Percentiles rank a stretch among this genome's conserved stretches.
Conservation (phyloP, 225 moss, liverwort and hornwort species). For the Neckera pumila region DNA sequence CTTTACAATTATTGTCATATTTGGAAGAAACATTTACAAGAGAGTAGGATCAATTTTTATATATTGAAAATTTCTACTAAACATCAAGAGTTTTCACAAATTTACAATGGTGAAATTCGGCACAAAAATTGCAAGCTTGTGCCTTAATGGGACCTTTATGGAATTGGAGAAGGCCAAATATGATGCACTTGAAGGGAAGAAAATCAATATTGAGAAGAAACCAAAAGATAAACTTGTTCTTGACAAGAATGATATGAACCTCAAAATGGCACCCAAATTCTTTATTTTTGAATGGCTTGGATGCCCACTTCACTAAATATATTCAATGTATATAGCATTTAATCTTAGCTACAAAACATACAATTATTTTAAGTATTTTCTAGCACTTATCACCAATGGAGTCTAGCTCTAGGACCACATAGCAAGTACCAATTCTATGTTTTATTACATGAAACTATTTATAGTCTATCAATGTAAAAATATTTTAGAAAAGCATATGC, state of each 20-base stretch:
- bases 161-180: background rate
- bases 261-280: too few species aligned
- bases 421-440: background rate
- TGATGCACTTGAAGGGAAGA: background rate
- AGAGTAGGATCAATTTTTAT: rapidly evolving
- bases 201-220: background rate
- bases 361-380: background rate
- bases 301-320: background rate
- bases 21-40: too few species aligned
- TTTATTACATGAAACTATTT: background rate
- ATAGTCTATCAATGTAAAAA: background rate
- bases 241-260: background rate
- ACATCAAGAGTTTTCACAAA: rapidly evolving
- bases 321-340: background rate
- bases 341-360: background rate
- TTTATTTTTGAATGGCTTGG: background rate
- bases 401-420: too few species aligned
- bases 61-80: background rate
- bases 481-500: background rate
- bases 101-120: background rate
- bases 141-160: background rate
- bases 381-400: too few species aligned
- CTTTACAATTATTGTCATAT: background rate
- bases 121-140: background rate
- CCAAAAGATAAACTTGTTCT: background rate